Evolutionary conservation across 805 yeast species (phyloP), one percentile per base, ranked within the genome.

Genomic region (Gaillardinia entomophila): DNA sequence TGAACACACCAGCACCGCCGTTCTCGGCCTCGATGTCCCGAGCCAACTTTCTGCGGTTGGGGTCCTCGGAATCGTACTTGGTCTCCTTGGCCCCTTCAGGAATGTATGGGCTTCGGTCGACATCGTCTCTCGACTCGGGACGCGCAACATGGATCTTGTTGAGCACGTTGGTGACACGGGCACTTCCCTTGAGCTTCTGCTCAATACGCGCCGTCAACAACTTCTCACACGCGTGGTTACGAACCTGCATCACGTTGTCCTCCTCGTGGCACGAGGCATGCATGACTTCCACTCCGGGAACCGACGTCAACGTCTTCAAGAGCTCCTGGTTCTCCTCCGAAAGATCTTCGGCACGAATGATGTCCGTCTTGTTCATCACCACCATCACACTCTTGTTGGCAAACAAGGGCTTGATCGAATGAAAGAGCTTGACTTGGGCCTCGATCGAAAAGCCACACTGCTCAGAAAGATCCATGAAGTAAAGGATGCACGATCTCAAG

Each of bases 1-100:
- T 92, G 72, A 67, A 92, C 23, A 92, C 98, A 72, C 98, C 98
- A 27, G 98, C 97, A 57, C 98, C 98, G 56, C 98, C 98, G 51
- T 92, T 86, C 57, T 83, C 96, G 31, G 74, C 82, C 67, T 92
- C 98, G 41, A 88, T 70, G 55, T 92, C 97, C 53, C 86, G 76
- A 25, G 95, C 88, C 51, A 92, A 73, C 45, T 52, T 71, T 55
- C 88, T 76, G 60, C 95, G 79, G 53, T 82, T 73, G 43, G 95
- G 92, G 62, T 87, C 96, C 45, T 73, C 72, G 15, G 71, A 58
- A 60, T 86, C 92, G 55, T 82, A 88, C 60, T 81, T 83, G 53
- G 66, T 71, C 12, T 42, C 46, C 50, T 71, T 70, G 41, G 74
- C 83, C 20, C 76, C 80, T 24, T 83, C 95, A 32, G 97, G 97